Conservation (phyloP, 2,329 filamentous ascomycete species). For the Dothistroma pini region DNA sequence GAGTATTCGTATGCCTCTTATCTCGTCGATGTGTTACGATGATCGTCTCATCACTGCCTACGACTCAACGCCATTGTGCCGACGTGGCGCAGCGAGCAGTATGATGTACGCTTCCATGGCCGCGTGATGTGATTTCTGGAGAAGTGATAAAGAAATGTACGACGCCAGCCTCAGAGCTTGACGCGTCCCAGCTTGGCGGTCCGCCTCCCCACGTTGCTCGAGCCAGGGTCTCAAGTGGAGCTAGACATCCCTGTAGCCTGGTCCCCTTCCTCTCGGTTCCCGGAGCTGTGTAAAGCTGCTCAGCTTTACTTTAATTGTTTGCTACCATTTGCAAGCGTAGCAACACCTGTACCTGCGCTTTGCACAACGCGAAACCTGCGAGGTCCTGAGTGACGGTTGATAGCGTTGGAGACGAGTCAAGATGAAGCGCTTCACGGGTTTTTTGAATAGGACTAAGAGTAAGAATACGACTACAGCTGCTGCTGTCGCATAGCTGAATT, state of each 20-base stretch:
- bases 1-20: neutral
- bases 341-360: no score
- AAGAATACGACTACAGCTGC: neutral
- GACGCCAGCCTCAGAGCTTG: neutral
- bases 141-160: neutral
- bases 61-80: neutral
- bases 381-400: no score
- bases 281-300: no score
- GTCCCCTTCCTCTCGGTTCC: no score
- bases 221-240: neutral
- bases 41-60: neutral
- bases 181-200: neutral
- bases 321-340: no score
- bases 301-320: no score
- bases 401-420: neutral
- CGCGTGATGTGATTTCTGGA: neutral
- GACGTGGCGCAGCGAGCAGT: neutral
- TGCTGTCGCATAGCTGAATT: neutral
- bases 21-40: neutral
- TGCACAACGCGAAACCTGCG: no score
- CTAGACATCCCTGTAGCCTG: no score
- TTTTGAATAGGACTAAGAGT: conserved; percentile 21
- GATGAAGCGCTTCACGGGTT: conserved; percentile 20
- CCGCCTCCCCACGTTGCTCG: neutral
- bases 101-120: neutral